These are phyloP conservation scores for Alternaria dauci DNA, from an alignment of 2,329 filamentous ascomycete genomes.

Conservation along the genomic window DNA sequence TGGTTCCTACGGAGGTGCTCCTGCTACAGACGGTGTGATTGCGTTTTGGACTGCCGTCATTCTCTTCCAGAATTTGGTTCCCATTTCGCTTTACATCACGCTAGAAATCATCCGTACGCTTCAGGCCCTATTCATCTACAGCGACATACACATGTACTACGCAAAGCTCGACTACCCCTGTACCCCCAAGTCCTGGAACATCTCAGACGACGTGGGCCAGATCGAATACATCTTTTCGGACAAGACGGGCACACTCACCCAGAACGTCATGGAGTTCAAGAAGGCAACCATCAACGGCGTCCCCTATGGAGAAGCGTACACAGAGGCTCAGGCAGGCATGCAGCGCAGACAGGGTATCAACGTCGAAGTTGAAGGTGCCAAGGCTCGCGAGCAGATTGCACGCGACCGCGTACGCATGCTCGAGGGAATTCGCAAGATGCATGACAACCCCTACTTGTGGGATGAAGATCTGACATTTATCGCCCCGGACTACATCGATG, in stretches of 20 bases:
- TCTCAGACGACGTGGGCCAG: slow-evolving; percentile 96
- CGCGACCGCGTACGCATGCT: slow-evolving; percentile 78
- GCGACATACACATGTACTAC: slow-evolving; percentile 96
- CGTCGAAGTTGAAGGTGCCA: slow-evolving; percentile 79
- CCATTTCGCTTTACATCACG: slow-evolving; percentile 96
- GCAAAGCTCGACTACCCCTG: slow-evolving; percentile 92
- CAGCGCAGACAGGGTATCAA: slow-evolving; percentile 89
- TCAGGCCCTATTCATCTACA: slow-evolving; percentile 97
- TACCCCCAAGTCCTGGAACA: slow-evolving; percentile 98
- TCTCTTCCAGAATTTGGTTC: slow-evolving; percentile 97
- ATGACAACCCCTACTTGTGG: slow-evolving; percentile 89
- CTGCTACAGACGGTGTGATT: slow-evolving; percentile 86
- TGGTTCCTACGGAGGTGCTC: slow-evolving; percentile 76
- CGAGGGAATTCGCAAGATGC: slow-evolving; percentile 73
- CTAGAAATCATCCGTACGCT: slow-evolving; percentile 93
- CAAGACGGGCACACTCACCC: slow-evolving; percentile 88
- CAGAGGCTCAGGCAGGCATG: slow-evolving; percentile 95
- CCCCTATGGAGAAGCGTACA: slow-evolving; percentile 96
- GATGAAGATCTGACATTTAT: slow-evolving; percentile 93
- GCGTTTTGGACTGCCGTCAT: slow-evolving; percentile 97
- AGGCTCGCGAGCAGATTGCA: slow-evolving; percentile 79
- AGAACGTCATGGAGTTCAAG: slow-evolving; percentile 99
- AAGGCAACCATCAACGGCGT: slow-evolving; percentile 97
- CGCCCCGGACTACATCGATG: slow-evolving; percentile 85
- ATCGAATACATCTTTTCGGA: slow-evolving; percentile 99